phyloP scores from a whole-genome alignment of 306 rosid genomes.

The Pyrus bretschneideri region DNA sequence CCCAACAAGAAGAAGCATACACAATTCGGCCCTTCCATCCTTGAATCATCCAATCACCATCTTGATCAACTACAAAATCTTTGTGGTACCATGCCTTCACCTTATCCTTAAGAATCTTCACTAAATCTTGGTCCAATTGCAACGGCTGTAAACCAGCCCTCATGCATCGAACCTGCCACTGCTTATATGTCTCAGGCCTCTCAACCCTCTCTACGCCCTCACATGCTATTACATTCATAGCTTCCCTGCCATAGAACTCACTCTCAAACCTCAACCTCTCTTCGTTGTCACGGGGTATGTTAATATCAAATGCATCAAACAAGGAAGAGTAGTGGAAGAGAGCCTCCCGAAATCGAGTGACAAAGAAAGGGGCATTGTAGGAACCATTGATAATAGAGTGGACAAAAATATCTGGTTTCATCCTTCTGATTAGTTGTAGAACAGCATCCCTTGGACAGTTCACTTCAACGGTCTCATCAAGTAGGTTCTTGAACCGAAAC shows the following conservation, averaged over 20 bases:
- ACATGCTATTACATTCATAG: slow-evolving; percentile 54
- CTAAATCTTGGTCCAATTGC: slow-evolving; percentile 26
- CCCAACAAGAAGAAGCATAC: slow-evolving; percentile 62
- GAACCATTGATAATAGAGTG: slow-evolving; percentile 45
- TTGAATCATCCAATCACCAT: slow-evolving; percentile 49
- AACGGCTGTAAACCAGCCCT: slow-evolving; percentile 45
- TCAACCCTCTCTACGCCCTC: slow-evolving; percentile 56
- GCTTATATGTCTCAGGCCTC: slow-evolving; percentile 69
- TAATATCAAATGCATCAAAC: slow-evolving; percentile 48
- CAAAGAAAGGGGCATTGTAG: slow-evolving; percentile 72
- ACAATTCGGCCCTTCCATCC: slow-evolving; percentile 66
- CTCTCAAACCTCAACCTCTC: slow-evolving; percentile 51
- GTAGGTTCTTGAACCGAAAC: slow-evolving; percentile 46
- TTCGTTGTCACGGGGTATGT: slow-evolving; percentile 24
- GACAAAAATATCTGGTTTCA: slow-evolving; percentile 59
- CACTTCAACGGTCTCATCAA: slow-evolving; percentile 60
- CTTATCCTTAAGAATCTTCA: slow-evolving; percentile 18
- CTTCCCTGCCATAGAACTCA: slow-evolving; percentile 46
- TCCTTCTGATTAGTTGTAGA: slow-evolving; percentile 54
- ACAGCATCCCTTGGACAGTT: slow-evolving; percentile 59
- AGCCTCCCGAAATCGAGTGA: slow-evolving; percentile 62
- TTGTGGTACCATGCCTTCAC: slow-evolving; percentile 35
- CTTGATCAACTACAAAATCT: slow-evolving; percentile 44
- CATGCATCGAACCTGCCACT: slow-evolving; percentile 42
- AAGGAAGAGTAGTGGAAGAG: slow-evolving; percentile 48